Evolutionary conservation across 495 filamentous ascomycete genomes (phyloP).

Genomic region (Symbiotaphrina buchneri): DNA sequence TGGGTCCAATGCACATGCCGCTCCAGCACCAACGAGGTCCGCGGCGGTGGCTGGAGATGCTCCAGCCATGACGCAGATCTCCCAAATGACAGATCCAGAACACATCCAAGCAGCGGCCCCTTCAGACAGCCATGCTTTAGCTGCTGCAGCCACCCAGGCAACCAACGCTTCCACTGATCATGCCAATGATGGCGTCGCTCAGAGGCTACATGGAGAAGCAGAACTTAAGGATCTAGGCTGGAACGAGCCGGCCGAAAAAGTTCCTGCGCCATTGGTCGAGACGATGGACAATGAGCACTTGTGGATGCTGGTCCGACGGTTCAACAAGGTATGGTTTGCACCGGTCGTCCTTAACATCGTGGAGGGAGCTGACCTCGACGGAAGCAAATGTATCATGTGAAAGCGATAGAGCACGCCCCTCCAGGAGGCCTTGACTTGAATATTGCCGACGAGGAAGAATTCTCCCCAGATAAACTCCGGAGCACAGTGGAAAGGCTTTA

Average conservation of each 20-base stretch:
- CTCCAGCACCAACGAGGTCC: too few relatives aligned
- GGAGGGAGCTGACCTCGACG: not conserved
- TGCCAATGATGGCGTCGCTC: conserved; percentile 24
- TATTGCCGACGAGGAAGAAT: conserved; percentile 61
- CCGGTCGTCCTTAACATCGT: too few relatives aligned
- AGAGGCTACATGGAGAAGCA: conserved; percentile 17
- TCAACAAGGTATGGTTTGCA: conserved; percentile 44
- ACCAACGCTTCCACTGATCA: conserved; percentile 13
- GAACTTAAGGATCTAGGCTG: conserved; percentile 53
- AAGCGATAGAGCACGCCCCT: conserved; percentile 28
- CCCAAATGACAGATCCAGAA: not conserved
- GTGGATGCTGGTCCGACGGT: conserved; percentile 59
- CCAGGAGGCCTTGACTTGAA: conserved; percentile 55
- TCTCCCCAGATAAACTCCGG: conserved; percentile 69
- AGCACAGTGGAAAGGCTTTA: conserved; percentile 68
- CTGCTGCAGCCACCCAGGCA: too few relatives aligned
- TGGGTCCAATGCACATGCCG: too few relatives aligned
- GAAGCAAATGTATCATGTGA: conserved; percentile 78
- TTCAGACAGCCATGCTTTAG: conserved; percentile 25
- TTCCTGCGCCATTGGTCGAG: conserved; percentile 40
- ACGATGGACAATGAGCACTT: conserved; percentile 67
- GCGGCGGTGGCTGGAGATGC: not conserved
- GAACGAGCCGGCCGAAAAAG: conserved; percentile 33
- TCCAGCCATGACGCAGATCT: not conserved
- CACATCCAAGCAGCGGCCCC: too few relatives aligned